Conservation (phyloP, 1,139 yeast genomes). For the Sugiyamaella paludigena region DNA sequence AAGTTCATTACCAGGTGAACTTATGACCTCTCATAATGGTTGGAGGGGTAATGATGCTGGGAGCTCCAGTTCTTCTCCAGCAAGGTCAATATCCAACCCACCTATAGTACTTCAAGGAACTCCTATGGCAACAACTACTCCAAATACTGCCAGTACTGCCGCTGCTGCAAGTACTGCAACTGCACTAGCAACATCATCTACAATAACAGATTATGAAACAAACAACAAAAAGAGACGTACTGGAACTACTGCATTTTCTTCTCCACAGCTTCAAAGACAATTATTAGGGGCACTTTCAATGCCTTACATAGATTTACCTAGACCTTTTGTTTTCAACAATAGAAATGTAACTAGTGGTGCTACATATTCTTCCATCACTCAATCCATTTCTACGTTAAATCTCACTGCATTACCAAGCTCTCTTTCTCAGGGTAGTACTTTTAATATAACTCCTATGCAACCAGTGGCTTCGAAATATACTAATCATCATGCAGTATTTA, state of each 20-base stretch:
- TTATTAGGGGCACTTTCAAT: conserved; percentile 34
- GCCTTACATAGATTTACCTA: conserved; percentile 29
- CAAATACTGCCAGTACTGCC: not conserved
- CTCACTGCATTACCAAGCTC: conserved; percentile 17
- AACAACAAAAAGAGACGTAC: conserved; percentile 2
- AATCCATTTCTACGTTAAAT: conserved; percentile 25
- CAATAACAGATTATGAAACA: not conserved
- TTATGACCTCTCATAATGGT: conserved; percentile 1
- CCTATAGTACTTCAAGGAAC: conserved; percentile 28
- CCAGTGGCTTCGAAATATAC: conserved; percentile 35
- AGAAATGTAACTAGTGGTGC: not conserved
- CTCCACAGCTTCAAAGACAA: conserved; percentile 18
- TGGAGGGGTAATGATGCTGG: not conserved
- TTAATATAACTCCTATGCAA: conserved; percentile 27
- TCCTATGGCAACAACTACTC: conserved; percentile 4
- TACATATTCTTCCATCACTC: conserved; percentile 15
- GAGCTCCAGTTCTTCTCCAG: not conserved
- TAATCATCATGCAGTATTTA: conserved; percentile 60
- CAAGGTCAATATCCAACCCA: conserved; percentile 32
- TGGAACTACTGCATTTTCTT: not conserved
- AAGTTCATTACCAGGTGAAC: conserved; percentile 1
- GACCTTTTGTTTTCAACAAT: conserved; percentile 3
- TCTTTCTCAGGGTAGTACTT: conserved; percentile 9
- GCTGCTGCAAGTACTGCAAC: not conserved
- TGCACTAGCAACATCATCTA: not conserved